Base-by-base conservation (phyloP, 257 asterid species). In the Solanum megistacrolobum region DNA sequence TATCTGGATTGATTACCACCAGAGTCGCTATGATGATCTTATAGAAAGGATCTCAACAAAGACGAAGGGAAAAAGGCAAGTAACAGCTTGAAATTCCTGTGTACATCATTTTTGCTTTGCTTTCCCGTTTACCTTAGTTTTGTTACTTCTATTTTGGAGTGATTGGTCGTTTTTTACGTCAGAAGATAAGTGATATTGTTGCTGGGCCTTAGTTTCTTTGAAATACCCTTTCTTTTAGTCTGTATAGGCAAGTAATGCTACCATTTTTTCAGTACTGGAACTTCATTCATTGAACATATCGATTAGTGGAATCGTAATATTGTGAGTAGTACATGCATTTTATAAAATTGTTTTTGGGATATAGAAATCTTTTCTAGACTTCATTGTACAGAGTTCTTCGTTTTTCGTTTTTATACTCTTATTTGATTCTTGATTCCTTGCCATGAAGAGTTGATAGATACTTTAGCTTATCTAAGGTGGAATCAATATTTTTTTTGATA, bases 1-100 rank as follows among this genome's bases (percentile, higher is more conserved):
- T 89, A 88, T 93, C 2, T 89, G 92, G 95, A 95, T 95, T 13
- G 99, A 97, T 58, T 95, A 97, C 88, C 97, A 97, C 78, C 96
- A 94, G 3, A 90, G 88, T 78, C 94, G 97, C 9, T 93, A 92
- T 73, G 94, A 95, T 25, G 93, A 91, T 88, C 96, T 95, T 66
- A 93, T 85, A 88, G 96, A 92, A 46, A 90, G 88, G 92, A 74
- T 95, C 48, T 82, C 81, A 36, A 95, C 81, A 36, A 95, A 94
- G 91, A 85, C 90, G 20, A 91, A 91, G 18, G 91, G 92, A 83
- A 90, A 90, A 92, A 92, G 94, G 89, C 92, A 87, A 90, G 82
- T 90, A 72, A 65, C 92, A 41, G 88, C 94, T 85, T 93, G 90
- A 88, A 79, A 82, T 48, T 86, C 75, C 65, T 86, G 7, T 20